Evolutionary conservation across 2,329 filamentous ascomycete genomes (phyloP).

Genomic region (Fusarium sambucinum): DNA sequence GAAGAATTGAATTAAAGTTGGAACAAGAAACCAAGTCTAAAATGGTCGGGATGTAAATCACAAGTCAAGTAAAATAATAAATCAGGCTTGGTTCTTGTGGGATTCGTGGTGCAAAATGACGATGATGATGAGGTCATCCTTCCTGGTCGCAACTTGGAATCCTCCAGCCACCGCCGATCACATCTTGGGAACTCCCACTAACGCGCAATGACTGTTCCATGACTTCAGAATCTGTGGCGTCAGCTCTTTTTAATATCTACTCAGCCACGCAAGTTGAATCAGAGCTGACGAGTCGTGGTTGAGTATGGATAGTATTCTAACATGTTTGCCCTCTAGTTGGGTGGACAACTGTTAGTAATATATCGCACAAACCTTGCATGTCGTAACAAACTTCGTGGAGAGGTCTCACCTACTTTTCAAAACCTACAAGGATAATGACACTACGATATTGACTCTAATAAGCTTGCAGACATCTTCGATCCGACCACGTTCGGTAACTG

Average conservation of each 20-base stretch:
- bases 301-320: constrained; percentile 1
- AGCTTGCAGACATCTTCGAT: not conserved
- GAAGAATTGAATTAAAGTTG: not conserved
- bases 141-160: constrained; percentile 25
- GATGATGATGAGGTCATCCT: constrained; percentile 32
- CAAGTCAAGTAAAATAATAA: not conserved
- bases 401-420: not conserved
- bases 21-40: not conserved
- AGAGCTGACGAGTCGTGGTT: constrained; percentile 6
- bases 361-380: not conserved
- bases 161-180: constrained; percentile 29
- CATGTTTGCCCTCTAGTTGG: fast-evolving
- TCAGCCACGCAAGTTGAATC: constrained; percentile 9
- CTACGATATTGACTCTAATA: not conserved
- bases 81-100: constrained; percentile 27
- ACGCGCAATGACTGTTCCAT: constrained; percentile 36
- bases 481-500: not conserved
- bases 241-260: not conserved
- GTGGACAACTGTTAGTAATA: not conserved
- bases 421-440: not conserved
- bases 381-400: not conserved
- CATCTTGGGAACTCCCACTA: constrained; percentile 25
- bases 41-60: not conserved
- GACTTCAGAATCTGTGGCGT: constrained; percentile 30
- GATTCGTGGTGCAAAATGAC: constrained; percentile 26